Conservation (phyloP, 805 yeast genomes). For the Pichia paraexigua region DNA sequence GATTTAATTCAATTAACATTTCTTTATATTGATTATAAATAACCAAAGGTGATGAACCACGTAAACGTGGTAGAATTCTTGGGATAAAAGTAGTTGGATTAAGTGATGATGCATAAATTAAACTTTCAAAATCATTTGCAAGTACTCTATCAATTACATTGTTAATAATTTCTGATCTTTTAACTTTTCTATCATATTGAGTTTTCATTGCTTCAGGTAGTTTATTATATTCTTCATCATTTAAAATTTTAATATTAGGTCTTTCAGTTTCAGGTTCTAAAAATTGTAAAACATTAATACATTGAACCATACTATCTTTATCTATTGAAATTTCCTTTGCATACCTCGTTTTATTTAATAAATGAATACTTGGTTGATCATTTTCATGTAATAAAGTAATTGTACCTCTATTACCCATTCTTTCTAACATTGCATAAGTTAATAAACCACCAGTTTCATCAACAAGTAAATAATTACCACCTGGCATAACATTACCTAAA, state of each 20-base stretch:
- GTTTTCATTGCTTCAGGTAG: constrained; percentile 53
- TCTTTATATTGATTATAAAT: constrained; percentile 80
- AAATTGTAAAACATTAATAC: constrained; percentile 67
- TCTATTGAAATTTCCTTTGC: constrained; percentile 37
- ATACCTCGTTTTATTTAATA: constrained; percentile 59
- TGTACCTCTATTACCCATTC: constrained; percentile 73
- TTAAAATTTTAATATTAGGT: constrained; percentile 35
- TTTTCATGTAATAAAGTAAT: constrained; percentile 80
- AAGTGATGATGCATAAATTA: constrained; percentile 66
- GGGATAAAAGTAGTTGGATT: constrained; percentile 60
- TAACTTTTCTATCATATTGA: constrained; percentile 59
- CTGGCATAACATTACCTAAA: constrained; percentile 77
- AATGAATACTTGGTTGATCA: constrained; percentile 80
- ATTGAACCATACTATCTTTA: constrained; percentile 34
- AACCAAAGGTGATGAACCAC: constrained; percentile 84
- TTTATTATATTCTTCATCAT: constrained; percentile 45
- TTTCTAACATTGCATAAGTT: constrained; percentile 76
- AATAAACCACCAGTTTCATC: constrained; percentile 96
- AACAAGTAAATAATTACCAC: constrained; percentile 78
- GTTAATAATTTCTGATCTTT: constrained; percentile 45
- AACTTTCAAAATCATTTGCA: constrained; percentile 59
- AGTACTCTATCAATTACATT: constrained; percentile 43
- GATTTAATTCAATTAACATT: constrained; percentile 63
- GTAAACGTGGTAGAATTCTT: constrained; percentile 50
- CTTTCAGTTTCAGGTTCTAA: constrained; percentile 64